phyloP scores from a whole-genome alignment of 441 rosid species.

The Bruguiera hainesii region DNA sequence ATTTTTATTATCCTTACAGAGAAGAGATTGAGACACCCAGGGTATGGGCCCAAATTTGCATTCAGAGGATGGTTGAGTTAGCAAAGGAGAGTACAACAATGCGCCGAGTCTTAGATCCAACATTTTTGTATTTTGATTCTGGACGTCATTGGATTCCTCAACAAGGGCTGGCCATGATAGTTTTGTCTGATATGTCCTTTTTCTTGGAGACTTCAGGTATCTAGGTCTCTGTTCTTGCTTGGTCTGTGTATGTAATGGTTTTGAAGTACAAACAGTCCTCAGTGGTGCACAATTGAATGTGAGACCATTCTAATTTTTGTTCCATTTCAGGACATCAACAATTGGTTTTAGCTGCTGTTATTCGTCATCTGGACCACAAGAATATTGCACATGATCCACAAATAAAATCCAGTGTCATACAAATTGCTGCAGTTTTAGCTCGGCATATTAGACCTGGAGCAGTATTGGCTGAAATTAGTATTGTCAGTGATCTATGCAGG shows the following conservation, averaged over 20 bases:
- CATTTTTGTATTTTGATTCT: conserved; percentile 77
- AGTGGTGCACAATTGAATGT: background rate
- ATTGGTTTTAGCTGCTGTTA: conserved; percentile 66
- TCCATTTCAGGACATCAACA: conserved; percentile 71
- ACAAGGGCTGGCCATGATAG: conserved; percentile 71
- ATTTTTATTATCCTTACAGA: conserved; percentile 33
- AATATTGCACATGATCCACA: conserved; percentile 76
- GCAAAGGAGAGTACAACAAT: conserved; percentile 86
- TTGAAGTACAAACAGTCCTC: background rate
- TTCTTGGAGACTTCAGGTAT: conserved; percentile 75
- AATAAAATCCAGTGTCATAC: conserved; percentile 64
- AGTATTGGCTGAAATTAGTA: conserved; percentile 66
- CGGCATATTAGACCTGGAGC: conserved; percentile 69
- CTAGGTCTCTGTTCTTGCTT: conserved; percentile 16
- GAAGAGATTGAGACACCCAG: conserved; percentile 85
- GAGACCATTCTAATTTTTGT: conserved; percentile 17
- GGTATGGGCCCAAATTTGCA: conserved; percentile 93
- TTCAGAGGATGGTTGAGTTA: conserved; percentile 89
- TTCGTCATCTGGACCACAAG: conserved; percentile 92
- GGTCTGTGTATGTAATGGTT: background rate
- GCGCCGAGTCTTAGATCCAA: conserved; percentile 80
- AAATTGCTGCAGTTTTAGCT: conserved; percentile 76
- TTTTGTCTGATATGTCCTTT: conserved; percentile 79
- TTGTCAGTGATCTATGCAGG: conserved; percentile 87
- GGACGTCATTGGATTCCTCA: conserved; percentile 73